phyloP scores from a whole-genome alignment of 192 early-diverging fungal genomes.

The Coemansia aciculifera region DNA sequence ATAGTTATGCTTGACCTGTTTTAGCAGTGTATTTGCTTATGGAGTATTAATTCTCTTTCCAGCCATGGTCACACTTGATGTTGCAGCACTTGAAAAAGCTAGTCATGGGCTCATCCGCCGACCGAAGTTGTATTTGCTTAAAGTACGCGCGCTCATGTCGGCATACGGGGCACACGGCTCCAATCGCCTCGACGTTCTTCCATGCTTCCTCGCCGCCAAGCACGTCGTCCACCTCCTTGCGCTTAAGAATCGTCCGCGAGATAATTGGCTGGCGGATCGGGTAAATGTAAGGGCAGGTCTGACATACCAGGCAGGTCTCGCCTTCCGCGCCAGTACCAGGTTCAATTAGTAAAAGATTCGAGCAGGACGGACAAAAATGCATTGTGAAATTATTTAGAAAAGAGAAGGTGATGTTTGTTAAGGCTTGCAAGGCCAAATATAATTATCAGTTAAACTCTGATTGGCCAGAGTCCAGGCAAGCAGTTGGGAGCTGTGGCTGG shows the following conservation, averaged over 20 bases:
- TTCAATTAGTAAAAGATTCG: conserved; percentile 79
- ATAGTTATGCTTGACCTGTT: neutral
- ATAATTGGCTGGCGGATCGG: conserved; percentile 66
- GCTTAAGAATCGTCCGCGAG: conserved; percentile 65
- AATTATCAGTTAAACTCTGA: neutral
- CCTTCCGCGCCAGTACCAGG: conserved; percentile 47
- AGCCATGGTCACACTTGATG: conserved; percentile 64
- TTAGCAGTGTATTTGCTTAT: neutral
- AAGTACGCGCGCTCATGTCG: conserved; percentile 72
- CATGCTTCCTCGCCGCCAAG: conserved; percentile 88
- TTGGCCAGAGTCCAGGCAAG: neutral
- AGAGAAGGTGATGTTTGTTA: neutral
- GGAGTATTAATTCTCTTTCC: conserved; percentile 63
- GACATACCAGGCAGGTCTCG: conserved; percentile 71
- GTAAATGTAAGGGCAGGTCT: conserved; percentile 86
- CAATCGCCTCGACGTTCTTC: conserved; percentile 76
- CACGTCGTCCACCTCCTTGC: conserved; percentile 91
- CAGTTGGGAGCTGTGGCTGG: too few species aligned
- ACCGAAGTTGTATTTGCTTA: conserved; percentile 88
- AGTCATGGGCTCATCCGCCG: conserved; percentile 94
- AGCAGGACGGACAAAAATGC: conserved; percentile 90
- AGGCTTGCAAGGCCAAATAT: too few species aligned
- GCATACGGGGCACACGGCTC: conserved; percentile 63
- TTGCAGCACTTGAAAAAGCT: conserved; percentile 87
- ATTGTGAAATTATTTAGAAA: conserved; percentile 36